Conservation (phyloP, 441 rosid genomes). For the Pelargonium fulgidum region DNA sequence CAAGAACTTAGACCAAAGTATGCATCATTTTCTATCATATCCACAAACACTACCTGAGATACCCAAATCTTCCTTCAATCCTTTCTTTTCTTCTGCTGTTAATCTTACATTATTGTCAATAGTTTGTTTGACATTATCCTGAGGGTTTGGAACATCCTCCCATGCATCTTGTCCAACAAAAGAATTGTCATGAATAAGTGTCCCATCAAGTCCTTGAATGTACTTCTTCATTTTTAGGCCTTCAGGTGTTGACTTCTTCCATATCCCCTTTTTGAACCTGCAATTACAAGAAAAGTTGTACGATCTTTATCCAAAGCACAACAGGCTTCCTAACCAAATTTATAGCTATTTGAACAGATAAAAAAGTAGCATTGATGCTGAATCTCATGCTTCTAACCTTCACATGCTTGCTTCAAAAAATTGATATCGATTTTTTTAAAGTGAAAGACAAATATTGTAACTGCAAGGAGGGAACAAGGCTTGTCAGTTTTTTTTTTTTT, state of each 20-base stretch:
- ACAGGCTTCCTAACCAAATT: not conserved
- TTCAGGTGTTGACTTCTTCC: constrained; percentile 83
- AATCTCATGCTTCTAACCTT: not conserved
- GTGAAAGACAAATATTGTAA: not conserved
- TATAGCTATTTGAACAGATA: not conserved
- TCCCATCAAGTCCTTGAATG: constrained; percentile 70
- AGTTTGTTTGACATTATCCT: constrained; percentile 45
- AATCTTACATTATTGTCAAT: constrained; percentile 49
- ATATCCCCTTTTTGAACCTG: constrained; percentile 79
- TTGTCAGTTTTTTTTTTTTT: not conserved
- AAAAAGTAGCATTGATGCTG: not conserved
- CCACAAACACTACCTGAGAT: constrained; percentile 43
- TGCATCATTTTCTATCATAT: not conserved
- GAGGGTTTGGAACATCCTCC: constrained; percentile 57
- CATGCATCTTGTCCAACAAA: constrained; percentile 94
- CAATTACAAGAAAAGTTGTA: constrained; percentile 11
- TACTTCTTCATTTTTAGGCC: constrained; percentile 85
- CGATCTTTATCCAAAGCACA: not conserved
- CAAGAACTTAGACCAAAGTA: not conserved
- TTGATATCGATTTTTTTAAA: not conserved
- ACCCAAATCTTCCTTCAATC: constrained; percentile 56
- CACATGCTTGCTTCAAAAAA: not conserved
- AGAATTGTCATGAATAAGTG: constrained; percentile 63
- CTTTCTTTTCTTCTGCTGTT: constrained; percentile 55
- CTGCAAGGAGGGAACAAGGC: not conserved